Percentiles rank a stretch among this genome's conserved stretches.
phyloP scores from a whole-genome alignment of 1,139 yeast species.

The Sporopachydermia cereana region DNA sequence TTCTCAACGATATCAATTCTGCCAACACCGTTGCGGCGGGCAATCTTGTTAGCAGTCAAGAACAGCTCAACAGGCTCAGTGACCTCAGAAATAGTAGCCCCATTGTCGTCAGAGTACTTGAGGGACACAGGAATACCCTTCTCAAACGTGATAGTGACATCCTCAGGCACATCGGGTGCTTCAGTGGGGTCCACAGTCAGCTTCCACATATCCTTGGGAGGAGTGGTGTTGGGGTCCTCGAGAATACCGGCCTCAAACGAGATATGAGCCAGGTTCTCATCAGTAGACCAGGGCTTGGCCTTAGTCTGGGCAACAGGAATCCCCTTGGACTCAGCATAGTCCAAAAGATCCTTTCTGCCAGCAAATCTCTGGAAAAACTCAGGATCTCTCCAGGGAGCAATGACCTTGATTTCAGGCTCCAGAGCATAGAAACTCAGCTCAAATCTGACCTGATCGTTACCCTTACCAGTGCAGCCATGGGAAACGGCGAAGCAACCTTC shows the following conservation, averaged over 20 bases:
- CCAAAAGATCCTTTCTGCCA: slow-evolving; percentile 92
- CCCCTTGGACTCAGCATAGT: slow-evolving; percentile 80
- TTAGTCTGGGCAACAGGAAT: slow-evolving; percentile 95
- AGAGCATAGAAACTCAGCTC: slow-evolving; percentile 94
- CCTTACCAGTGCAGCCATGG: slow-evolving; percentile 99
- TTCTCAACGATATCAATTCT: slow-evolving; percentile 98
- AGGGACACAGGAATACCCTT: slow-evolving; percentile 85
- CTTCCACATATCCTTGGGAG: slow-evolving; percentile 99
- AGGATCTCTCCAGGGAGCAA: slow-evolving; percentile 99
- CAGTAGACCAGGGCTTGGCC: slow-evolving; percentile 99
- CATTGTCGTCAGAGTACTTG: slow-evolving; percentile 46
- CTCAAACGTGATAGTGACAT: slow-evolving; percentile 67
- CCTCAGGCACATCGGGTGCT: slow-evolving; percentile 91
- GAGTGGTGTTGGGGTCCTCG: slow-evolving; percentile 96
- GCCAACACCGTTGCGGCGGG: slow-evolving; percentile 99
- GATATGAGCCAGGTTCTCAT: slow-evolving; percentile 97
- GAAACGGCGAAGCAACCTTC: slow-evolving; percentile 98
- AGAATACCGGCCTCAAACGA: slow-evolving; percentile 98
- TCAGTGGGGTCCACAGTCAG: slow-evolving; percentile 90
- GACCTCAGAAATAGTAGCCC: slow-evolving; percentile 36
- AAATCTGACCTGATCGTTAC: slow-evolving; percentile 97
- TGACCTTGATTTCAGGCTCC: slow-evolving; percentile 92
- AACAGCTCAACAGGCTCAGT: slow-evolving; percentile 88
- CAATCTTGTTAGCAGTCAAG: slow-evolving; percentile 84
- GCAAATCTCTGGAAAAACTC: slow-evolving; percentile 90